phyloP scores from a whole-genome alignment of 805 yeast species.

The Myxozyma melibiosi region DNA sequence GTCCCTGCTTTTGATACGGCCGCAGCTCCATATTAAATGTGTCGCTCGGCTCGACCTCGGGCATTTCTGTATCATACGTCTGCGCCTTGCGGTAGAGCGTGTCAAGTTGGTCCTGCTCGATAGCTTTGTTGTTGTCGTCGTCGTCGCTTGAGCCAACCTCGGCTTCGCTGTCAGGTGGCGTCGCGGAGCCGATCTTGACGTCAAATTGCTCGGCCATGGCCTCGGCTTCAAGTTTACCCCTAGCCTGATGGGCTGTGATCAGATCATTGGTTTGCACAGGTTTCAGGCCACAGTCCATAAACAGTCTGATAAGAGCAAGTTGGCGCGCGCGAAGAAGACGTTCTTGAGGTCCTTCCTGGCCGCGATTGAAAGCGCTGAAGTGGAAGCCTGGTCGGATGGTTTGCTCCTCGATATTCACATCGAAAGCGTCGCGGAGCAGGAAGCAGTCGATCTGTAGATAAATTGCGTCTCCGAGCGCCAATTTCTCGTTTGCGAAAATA shows the following conservation, averaged over 20 bases:
- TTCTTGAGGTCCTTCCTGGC: conserved; percentile 59
- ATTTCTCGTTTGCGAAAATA: conserved; percentile 57
- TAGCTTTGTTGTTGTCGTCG: conserved; percentile 43
- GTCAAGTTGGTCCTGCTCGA: conserved; percentile 72
- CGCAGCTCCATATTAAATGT: conserved; percentile 62
- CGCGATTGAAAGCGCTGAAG: conserved; percentile 35
- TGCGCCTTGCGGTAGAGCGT: conserved; percentile 75
- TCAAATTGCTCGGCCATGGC: conserved; percentile 33
- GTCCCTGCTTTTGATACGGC: conserved; percentile 76
- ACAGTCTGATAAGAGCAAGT: conserved; percentile 56
- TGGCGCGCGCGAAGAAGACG: conserved; percentile 55
- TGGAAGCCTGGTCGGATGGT: neutral
- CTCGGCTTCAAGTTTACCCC: conserved; percentile 24
- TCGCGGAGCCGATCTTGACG: conserved; percentile 8
- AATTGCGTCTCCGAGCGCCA: conserved; percentile 78
- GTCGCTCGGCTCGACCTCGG: conserved; percentile 64
- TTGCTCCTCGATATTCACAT: neutral
- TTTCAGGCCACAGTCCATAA: conserved; percentile 50
- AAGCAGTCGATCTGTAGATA: conserved; percentile 69
- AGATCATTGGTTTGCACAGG: conserved; percentile 23
- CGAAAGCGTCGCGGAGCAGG: conserved; percentile 41
- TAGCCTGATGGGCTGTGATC: conserved; percentile 7
- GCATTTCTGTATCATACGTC: conserved; percentile 55
- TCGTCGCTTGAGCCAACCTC: conserved; percentile 20
- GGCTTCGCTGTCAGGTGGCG: conserved; percentile 15